Conservation (phyloP, 148 eudicot species). For the Euryodendron excelsum region DNA sequence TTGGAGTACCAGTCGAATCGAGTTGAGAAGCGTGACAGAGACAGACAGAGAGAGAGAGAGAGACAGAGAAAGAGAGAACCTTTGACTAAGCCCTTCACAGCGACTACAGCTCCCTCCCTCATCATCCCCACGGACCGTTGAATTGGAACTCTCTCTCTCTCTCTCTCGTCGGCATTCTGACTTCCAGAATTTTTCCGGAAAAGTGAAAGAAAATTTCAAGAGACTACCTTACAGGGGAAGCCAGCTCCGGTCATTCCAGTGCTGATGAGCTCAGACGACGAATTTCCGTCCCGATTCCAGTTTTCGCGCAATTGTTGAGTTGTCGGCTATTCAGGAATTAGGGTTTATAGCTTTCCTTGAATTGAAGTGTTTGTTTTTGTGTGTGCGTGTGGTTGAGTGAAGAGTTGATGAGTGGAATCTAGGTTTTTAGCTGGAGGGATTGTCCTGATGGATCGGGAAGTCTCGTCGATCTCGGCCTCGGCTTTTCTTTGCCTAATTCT, state of each 20-base stretch:
- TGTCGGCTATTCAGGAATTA: not conserved
- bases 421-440: not conserved
- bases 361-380: not conserved
- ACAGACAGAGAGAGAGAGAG: not conserved
- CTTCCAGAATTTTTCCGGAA: not conserved
- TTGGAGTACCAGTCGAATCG: too few species aligned
- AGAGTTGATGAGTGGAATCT: not conserved
- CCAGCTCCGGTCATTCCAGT: not conserved
- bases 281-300: too few species aligned
- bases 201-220: too few species aligned
- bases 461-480: not conserved
- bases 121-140: too few species aligned
- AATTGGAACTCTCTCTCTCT: not conserved
- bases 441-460: not conserved
- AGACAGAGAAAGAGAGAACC: not conserved
- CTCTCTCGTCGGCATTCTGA: not conserved
- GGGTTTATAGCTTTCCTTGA: not conserved
- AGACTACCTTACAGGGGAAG: too few species aligned
- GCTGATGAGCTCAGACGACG: not conserved
- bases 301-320: not conserved
- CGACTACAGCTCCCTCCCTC: not conserved
- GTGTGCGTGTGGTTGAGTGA: not conserved
- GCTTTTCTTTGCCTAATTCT: constrained; percentile 4
- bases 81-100: not conserved
- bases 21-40: too few species aligned